Conservation (phyloP, 2,329 filamentous ascomycete species). For the Fusarium aywerte region DNA sequence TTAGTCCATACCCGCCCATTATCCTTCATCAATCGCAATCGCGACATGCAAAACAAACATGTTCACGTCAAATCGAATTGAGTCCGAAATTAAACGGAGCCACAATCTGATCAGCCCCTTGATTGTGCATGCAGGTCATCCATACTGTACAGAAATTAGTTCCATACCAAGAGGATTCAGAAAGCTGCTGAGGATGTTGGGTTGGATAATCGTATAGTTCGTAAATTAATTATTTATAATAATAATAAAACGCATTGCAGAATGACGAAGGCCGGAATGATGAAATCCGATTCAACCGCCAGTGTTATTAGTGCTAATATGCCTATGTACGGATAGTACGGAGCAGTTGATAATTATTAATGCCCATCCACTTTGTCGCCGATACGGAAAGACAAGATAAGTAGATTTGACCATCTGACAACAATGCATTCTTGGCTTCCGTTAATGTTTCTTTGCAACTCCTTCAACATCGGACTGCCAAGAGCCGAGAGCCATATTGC, state of each 20-base stretch:
- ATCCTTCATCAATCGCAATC: conserved; percentile 12
- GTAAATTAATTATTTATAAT: background rate
- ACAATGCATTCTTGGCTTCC: conserved; percentile 3
- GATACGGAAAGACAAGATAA: background rate
- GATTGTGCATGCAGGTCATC: conserved; percentile 32
- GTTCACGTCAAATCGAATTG: background rate
- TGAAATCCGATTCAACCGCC: no score
- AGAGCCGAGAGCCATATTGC: conserved; percentile 13
- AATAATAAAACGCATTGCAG: background rate
- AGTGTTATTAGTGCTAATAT: no score
- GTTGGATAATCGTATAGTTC: background rate
- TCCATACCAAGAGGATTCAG: background rate
- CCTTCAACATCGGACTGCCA: background rate
- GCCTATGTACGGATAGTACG: no score
- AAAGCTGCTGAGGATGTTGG: no score
- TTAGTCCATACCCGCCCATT: conserved; percentile 34
- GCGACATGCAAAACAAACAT: conserved; percentile 12
- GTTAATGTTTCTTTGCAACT: background rate
- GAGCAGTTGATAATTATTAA: no score
- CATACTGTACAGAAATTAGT: conserved; percentile 8
- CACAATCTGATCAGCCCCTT: conserved; percentile 20
- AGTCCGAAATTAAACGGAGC: conserved; percentile 32
- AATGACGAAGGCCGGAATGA: background rate
- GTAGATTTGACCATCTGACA: no score
- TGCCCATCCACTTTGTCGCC: no score